Base-by-base conservation (phyloP, 805 yeast genomes). In the Trichomonascus vanleenenianus region DNA sequence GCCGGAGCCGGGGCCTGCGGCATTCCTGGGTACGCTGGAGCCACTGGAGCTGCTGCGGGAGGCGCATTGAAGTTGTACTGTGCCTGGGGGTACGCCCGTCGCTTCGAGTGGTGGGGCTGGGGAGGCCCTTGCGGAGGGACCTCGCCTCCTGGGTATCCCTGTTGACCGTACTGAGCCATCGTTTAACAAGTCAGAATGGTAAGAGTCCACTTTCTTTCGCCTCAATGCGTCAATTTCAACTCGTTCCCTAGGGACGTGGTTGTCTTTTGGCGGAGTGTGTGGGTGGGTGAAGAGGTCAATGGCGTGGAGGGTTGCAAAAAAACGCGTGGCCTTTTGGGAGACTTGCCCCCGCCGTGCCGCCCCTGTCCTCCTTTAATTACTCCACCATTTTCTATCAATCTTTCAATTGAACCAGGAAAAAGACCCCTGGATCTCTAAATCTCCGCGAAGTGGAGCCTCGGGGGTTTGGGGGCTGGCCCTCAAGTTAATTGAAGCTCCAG, bases 51-150 rank as follows among this genome's bases (percentile, higher is more conserved):
- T 43, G 43, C 54, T 54, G 32, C 42, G 48, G 32, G 58, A 10
- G 59, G 56, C n/a, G 57, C 56, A 30, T 56, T 57, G 46, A 62
- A 66, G 40, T 62, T 61, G 54, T 64, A 67, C 62, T 72, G 78
- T 51, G 69, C 72, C 52, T 66, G 63, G 38, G 79, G 76, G 53
- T 75, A 75, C 40, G 65, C 70, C 51, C 79, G 71, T 51, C 74
- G 68, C 56, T 58, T 70, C 38, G 60, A 60, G 49, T 65, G 70
- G 22, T 48, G 48, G 12, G 14, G 43, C 10, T 39, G 39, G 6
- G 40, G 41, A 16, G 20, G 47, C 36, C 37, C 36, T n/a, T 9
- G 30, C 4, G 33, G 42, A 15, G 42, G n/a, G 12, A 9, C 22
- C 22, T 22, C 39, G 27, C 39, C 18, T 16, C 10, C 39, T 38